Percentiles rank a stretch among this genome's conserved stretches.
Evolutionary conservation across 805 yeast species (phyloP).

Genomic region (Candida hungchunana): DNA sequence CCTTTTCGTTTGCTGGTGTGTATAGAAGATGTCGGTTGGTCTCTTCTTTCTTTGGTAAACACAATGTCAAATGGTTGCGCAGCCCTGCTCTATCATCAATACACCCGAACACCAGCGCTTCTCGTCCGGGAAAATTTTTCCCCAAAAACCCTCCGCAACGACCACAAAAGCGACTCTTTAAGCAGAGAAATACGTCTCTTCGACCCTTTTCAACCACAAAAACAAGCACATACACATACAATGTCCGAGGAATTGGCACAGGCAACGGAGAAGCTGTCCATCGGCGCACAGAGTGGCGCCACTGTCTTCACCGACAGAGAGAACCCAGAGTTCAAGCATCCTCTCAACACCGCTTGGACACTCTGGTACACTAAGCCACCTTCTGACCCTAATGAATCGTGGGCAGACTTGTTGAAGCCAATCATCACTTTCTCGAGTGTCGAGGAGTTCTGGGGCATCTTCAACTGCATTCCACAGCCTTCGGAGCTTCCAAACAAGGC

Average conservation of each 20-base stretch:
- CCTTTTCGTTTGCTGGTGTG: neutral
- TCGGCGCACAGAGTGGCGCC: slow-evolving; percentile 16
- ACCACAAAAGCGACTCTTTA: neutral
- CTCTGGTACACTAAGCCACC: slow-evolving; percentile 97
- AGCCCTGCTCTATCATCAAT: slow-evolving; percentile 4
- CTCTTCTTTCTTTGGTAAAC: neutral
- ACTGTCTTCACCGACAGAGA: slow-evolving; percentile 21
- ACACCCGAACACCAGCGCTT: slow-evolving; percentile 10
- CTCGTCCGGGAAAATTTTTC: slow-evolving; percentile 11
- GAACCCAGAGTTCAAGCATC: slow-evolving; percentile 51
- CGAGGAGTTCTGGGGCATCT: slow-evolving; percentile 98
- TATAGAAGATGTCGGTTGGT: neutral
- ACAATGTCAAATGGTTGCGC: neutral
- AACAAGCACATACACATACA: slow-evolving; percentile 5
- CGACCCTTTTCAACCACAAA: slow-evolving; percentile 6
- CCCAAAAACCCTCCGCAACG: slow-evolving; percentile 4
- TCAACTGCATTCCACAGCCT: slow-evolving; percentile 89
- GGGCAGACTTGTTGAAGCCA: slow-evolving; percentile 91
- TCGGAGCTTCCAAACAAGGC: slow-evolving; percentile 86
- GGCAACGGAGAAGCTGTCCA: slow-evolving; percentile 25
- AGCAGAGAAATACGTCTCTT: slow-evolving; percentile 15
- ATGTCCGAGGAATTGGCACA: slow-evolving; percentile 28
- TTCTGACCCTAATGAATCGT: slow-evolving; percentile 66
- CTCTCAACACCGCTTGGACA: slow-evolving; percentile 88
- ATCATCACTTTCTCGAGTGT: slow-evolving; percentile 91